phyloP scores from a whole-genome alignment of 257 asterid genomes.

The Jaltomata sinuosa region DNA sequence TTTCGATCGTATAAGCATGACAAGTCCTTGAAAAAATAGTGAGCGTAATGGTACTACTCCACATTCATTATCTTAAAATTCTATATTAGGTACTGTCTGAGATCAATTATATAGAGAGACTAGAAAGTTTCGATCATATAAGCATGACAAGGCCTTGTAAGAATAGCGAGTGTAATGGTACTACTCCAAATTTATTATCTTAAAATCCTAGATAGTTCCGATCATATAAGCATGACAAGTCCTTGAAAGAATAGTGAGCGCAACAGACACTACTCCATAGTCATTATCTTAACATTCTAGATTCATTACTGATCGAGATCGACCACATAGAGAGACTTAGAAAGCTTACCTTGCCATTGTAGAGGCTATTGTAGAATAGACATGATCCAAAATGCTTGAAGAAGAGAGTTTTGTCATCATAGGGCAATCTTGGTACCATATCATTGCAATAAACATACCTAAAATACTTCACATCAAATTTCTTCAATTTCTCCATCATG shows the following conservation, averaged over 20 bases:
- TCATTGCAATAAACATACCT: slow-evolving; percentile 63
- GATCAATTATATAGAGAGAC: neutral
- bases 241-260: neutral
- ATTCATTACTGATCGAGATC: neutral
- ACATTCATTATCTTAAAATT: neutral
- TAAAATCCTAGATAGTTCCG: neutral
- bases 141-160: neutral
- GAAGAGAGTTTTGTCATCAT: slow-evolving; percentile 50
- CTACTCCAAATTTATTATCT: neutral
- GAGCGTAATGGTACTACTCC: neutral
- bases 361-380: slow-evolving; percentile 55
- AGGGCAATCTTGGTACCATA: slow-evolving; percentile 70
- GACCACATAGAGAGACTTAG: neutral
- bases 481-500: slow-evolving; percentile 37
- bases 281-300: neutral
- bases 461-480: slow-evolving; percentile 27
- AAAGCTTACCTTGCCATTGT: slow-evolving; percentile 40
- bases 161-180: neutral
- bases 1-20: neutral
- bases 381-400: slow-evolving; percentile 75
- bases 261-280: neutral
- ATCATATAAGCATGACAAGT: neutral
- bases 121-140: neutral
- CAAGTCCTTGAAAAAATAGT: neutral
- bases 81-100: neutral